phyloP scores from a whole-genome alignment of 2,329 filamentous ascomycete genomes.

The Talaromyces sp. region DNA sequence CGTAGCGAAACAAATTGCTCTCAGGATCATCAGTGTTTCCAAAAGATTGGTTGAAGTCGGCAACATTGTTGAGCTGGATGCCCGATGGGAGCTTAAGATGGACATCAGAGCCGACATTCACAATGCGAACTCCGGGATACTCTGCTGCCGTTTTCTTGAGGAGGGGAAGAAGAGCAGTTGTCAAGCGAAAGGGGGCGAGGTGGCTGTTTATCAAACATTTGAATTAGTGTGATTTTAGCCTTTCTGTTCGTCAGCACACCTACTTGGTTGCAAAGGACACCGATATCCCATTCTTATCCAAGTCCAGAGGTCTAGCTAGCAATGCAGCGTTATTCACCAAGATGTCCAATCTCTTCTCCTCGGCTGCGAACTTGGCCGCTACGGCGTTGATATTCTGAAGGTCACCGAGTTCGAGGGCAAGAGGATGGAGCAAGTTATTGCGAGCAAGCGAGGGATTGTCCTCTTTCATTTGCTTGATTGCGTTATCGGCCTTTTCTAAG shows the following conservation, averaged over 20 bases:
- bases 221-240: neutral
- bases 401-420: conserved; percentile 3
- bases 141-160: conserved; percentile 7
- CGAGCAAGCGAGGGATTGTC: conserved; percentile 1
- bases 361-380: conserved; percentile 4
- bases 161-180: conserved; percentile 5
- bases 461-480: conserved; percentile 7
- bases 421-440: conserved; percentile 1
- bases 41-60: conserved; percentile 7
- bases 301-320: conserved; percentile 4
- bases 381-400: conserved; percentile 5
- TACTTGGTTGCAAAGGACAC: conserved; percentile 7
- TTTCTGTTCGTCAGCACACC: neutral
- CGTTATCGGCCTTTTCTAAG: conserved; percentile 1
- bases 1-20: conserved; percentile 9
- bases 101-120: conserved; percentile 4
- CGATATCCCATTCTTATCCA: conserved; percentile 6
- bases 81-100: conserved; percentile 4
- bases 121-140: conserved; percentile 4
- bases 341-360: conserved; percentile 6
- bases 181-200: conserved; percentile 6
- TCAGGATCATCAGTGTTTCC: conserved; percentile 2
- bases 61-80: conserved; percentile 4
- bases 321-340: conserved; percentile 7
- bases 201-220: neutral